Percentiles rank a stretch among this genome's conserved stretches.
These are phyloP conservation scores for Tephrocybe rancida DNA, from an alignment of 768 basidiomycete species.

Conservation along the genomic window DNA sequence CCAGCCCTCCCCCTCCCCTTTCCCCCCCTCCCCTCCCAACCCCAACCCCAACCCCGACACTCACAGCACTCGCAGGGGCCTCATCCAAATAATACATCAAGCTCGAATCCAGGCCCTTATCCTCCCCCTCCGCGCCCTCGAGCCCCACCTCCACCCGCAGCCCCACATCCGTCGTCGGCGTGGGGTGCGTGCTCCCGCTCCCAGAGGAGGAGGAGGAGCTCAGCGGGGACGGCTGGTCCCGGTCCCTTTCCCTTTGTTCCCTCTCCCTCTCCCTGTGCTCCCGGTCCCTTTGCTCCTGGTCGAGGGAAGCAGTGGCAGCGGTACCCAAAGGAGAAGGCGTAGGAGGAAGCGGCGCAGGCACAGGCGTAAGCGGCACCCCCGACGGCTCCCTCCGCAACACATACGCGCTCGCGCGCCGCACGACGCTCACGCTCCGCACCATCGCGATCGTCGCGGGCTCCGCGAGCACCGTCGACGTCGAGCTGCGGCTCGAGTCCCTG, in stretches of 20 bases:
- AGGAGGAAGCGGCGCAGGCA: not conserved
- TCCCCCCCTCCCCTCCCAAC: not conserved
- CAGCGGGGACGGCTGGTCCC: no score
- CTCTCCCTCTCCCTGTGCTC: no score
- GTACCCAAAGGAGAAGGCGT: constrained; percentile 41
- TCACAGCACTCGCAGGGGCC: constrained; percentile 27
- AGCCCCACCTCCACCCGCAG: not conserved
- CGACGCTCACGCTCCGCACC: constrained; percentile 46
- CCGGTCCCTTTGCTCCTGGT: not conserved
- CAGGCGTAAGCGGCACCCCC: not conserved
- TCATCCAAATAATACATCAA: constrained; percentile 40
- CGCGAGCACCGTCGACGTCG: constrained; percentile 47
- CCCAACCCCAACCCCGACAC: not conserved
- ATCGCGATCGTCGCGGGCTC: constrained; percentile 34
- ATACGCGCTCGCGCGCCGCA: constrained; percentile 54
- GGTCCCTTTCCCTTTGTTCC: no score
- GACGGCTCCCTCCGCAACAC: constrained; percentile 26
- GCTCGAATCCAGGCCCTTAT: constrained; percentile 25
- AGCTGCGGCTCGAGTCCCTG: constrained; percentile 48
- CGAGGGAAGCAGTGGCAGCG: constrained; percentile 32
- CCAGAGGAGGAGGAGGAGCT: no score
- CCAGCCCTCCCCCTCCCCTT: not conserved
- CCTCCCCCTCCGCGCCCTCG: not conserved
- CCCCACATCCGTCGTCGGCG: not conserved
- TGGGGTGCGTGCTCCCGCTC: constrained; percentile 15